phyloP scores from a whole-genome alignment of 495 filamentous ascomycete species.

The Astrothelium macrocarpum region DNA sequence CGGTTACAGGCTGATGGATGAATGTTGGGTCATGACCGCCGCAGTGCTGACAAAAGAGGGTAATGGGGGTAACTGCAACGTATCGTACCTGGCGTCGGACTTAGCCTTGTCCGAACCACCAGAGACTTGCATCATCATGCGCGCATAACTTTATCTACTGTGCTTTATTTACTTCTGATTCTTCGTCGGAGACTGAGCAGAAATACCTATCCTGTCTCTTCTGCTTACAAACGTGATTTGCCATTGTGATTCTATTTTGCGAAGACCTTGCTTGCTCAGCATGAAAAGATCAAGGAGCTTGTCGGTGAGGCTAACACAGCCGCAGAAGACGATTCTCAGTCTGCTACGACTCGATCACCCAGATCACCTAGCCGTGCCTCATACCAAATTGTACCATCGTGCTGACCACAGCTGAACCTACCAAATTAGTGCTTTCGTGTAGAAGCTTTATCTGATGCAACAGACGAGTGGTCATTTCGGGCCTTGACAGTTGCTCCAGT shows the following conservation, averaged over 20 bases:
- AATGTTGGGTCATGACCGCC: background rate
- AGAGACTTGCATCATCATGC: background rate
- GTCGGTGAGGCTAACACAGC: background rate
- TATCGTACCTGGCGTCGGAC: conserved; percentile 1
- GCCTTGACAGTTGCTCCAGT: too few species aligned
- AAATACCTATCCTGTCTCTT: too few species aligned
- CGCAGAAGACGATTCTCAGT: background rate
- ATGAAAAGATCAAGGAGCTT: background rate
- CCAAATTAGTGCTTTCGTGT: too few species aligned
- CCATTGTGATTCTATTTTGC: background rate
- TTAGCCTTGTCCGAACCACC: too few species aligned
- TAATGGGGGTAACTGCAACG: conserved; percentile 3
- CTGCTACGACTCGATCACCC: too few species aligned
- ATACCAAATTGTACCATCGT: background rate
- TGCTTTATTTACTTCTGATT: too few species aligned
- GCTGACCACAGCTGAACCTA: background rate
- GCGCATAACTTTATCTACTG: background rate
- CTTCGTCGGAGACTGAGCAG: too few species aligned
- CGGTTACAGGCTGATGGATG: background rate
- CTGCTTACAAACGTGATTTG: too few species aligned
- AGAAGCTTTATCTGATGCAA: too few species aligned
- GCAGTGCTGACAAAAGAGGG: background rate
- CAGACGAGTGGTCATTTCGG: too few species aligned
- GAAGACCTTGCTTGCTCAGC: background rate
- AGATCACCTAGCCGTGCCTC: background rate